Percentiles rank a stretch among this genome's conserved stretches.
Conservation (phyloP, 2,329 filamentous ascomycete genomes). For the Tolypocladium nubicola region DNA sequence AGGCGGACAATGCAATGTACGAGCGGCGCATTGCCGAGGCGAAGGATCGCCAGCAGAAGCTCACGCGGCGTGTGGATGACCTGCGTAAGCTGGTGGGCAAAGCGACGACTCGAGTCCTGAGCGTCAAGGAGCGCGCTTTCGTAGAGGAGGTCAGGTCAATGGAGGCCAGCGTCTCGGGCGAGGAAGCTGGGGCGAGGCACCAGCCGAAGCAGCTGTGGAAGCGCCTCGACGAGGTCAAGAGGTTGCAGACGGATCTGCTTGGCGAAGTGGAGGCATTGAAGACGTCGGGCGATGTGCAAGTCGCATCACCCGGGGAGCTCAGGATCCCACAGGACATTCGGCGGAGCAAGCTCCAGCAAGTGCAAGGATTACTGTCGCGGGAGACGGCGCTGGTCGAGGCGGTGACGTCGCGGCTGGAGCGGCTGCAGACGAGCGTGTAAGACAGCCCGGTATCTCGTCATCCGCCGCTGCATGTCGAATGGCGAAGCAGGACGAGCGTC, state of each 20-base stretch:
- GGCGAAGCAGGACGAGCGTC: not conserved
- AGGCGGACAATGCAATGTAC: slow-evolving; percentile 44
- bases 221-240: slow-evolving; percentile 46
- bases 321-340: slow-evolving; percentile 50
- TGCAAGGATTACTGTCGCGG: slow-evolving; percentile 52
- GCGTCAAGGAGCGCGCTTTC: slow-evolving; percentile 33
- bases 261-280: slow-evolving; percentile 38
- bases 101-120: slow-evolving; percentile 30
- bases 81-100: slow-evolving; percentile 36
- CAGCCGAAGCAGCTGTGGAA: slow-evolving; percentile 40
- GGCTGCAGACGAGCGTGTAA: slow-evolving; percentile 31
- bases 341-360: slow-evolving; percentile 51
- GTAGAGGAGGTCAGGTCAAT: slow-evolving; percentile 40
- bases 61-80: slow-evolving; percentile 49
- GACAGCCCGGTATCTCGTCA: not conserved
- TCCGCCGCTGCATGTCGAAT: not conserved
- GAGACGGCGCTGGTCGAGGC: slow-evolving; percentile 60
- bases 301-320: slow-evolving; percentile 27
- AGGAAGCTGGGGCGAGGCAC: slow-evolving; percentile 20
- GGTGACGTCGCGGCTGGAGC: slow-evolving; percentile 50
- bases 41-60: slow-evolving; percentile 42
- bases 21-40: slow-evolving; percentile 46
- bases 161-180: slow-evolving; percentile 36
- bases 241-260: slow-evolving; percentile 40
- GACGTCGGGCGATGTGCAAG: slow-evolving; percentile 16